Evolutionary conservation across 495 filamentous ascomycete species (phyloP).

Genomic region (Tuber magnatum): DNA sequence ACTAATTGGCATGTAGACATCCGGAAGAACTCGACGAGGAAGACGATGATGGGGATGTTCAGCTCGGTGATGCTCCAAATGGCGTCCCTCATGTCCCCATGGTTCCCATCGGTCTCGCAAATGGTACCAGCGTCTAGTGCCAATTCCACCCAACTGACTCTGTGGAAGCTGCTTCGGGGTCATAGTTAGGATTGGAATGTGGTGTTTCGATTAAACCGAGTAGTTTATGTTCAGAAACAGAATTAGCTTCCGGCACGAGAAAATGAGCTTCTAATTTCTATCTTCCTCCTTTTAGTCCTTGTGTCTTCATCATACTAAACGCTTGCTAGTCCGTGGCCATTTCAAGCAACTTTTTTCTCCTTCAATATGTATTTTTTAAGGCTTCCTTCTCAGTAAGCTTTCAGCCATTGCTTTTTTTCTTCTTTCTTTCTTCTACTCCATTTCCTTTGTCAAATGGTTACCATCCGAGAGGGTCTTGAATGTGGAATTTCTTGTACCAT

Average conservation of each 20-base stretch:
- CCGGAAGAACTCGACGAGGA: conserved; percentile 51
- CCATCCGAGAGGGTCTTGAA: background rate
- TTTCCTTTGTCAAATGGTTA: background rate
- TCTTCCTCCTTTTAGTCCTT: background rate
- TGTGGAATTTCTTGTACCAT: conserved; percentile 1
- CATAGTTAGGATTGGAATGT: background rate
- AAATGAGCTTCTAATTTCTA: background rate
- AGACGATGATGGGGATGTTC: conserved; percentile 48
- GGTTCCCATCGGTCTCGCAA: conserved; percentile 14
- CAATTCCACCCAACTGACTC: background rate
- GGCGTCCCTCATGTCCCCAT: conserved; percentile 18
- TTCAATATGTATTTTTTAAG: conserved; percentile 1
- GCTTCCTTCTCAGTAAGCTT: background rate
- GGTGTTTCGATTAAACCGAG: background rate
- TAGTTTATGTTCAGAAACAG: background rate
- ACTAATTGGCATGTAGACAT: conserved; percentile 40
- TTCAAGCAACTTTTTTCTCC: background rate
- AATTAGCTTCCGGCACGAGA: background rate
- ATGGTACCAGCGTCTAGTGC: conserved; percentile 17
- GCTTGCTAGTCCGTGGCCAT: background rate
- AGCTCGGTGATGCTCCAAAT: conserved; percentile 40
- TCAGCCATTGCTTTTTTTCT: background rate
- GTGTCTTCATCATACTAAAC: background rate
- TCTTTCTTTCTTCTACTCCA: background rate
- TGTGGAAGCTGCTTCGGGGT: background rate